These are phyloP conservation scores for Neurospora africana DNA, from an alignment of 495 filamentous ascomycete genomes.

Conservation along the genomic window DNA sequence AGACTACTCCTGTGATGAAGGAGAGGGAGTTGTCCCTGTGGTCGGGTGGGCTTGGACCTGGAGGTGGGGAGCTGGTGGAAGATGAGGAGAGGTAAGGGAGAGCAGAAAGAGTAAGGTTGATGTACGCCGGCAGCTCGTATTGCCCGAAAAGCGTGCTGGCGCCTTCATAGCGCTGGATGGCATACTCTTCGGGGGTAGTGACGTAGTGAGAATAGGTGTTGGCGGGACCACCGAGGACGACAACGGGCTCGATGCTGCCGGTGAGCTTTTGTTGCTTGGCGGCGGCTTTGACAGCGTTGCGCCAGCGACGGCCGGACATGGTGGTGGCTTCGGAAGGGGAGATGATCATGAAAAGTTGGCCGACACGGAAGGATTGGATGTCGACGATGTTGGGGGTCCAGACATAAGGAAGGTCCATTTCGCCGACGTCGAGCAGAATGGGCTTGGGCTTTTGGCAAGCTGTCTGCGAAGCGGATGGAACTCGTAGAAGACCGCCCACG, in stretches of 20 bases:
- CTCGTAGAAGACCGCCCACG: conserved; percentile 60
- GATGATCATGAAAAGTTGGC: conserved; percentile 79
- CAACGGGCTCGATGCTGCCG: conserved; percentile 27
- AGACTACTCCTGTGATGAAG: conserved; percentile 74
- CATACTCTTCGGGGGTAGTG: conserved; percentile 82
- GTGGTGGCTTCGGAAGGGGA: conserved; percentile 84
- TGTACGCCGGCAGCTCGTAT: conserved; percentile 72
- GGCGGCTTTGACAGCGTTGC: conserved; percentile 53
- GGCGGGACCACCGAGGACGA: conserved; percentile 76
- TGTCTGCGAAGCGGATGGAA: conserved; percentile 59
- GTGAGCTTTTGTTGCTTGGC: conserved; percentile 22
- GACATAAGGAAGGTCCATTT: conserved; percentile 62
- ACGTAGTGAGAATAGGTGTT: conserved; percentile 94
- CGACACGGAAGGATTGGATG: conserved; percentile 80
- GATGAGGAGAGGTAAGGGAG: conserved; percentile 56
- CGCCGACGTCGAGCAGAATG: conserved; percentile 81
- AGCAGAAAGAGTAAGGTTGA: conserved; percentile 65
- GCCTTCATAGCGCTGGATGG: conserved; percentile 87
- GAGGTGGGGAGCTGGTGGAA: conserved; percentile 32
- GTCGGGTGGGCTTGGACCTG: conserved; percentile 66
- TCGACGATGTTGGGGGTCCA: conserved; percentile 93
- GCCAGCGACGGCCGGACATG: conserved; percentile 91
- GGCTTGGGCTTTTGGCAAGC: conserved; percentile 79
- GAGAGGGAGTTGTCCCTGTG: conserved; percentile 61
- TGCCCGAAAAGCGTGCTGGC: conserved; percentile 88